Base-by-base conservation (phyloP, 148 eudicot species). In the Dysphania ambrosioides region DNA sequence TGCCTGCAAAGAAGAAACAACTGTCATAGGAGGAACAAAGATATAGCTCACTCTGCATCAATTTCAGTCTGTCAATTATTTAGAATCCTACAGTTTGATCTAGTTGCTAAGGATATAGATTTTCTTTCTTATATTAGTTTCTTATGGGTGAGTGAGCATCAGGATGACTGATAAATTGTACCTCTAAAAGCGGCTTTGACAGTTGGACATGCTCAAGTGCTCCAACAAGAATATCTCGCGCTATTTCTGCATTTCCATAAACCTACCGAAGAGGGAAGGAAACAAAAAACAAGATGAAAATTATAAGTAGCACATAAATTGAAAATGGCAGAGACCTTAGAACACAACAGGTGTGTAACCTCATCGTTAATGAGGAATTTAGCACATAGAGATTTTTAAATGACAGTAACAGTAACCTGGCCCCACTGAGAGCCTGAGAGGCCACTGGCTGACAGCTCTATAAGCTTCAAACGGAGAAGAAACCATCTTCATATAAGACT, bases 161-260 rank as follows among this genome's bases (percentile, higher is more conserved):
- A 67, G 74, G 68, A 8, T 75, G 47, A 18, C 64, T 63, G 62
- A 75, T 34, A 62, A 63, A 61, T 51, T 49, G 47, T 82, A 92
- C 99, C 99, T 96, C 97, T 75, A 96, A 78, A 72, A 96, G 88
- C 16, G 97, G 91, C 87, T 89, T 96, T 10, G 99, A 90, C 60
- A 88, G 55, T 53, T 85, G 93, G 42, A 78, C 84, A 73, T 80
- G 85, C 75, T 95, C 96, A 66, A 90, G 83, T 60, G 91, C 96
- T 78, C 82, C 90, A 79, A 75, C 85, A 74, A 95, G 88, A 76
- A 95, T 81, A 72, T 92, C 93, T 71, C 98, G 88, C 44, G 97
- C 91, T 76, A 85, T 95, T 61, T 90, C 97, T 19, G 83, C 85
- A 74, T 90, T 83, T 70, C 88, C 83, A 85, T 77, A 81, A 73